Base-by-base conservation (phyloP, 306 rosid species). In the Delonix regia region DNA sequence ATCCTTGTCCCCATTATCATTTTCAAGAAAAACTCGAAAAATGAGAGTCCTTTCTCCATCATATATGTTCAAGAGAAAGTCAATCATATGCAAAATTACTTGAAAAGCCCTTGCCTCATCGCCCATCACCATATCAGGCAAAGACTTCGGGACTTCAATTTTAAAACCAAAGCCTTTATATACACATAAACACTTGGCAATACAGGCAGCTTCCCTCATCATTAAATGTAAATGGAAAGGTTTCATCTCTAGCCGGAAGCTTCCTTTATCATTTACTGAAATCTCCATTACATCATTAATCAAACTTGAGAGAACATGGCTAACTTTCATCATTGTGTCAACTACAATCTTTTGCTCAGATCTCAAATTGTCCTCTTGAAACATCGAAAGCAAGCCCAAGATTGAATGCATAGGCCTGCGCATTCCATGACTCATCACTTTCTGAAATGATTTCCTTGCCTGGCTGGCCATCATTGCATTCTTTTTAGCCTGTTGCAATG, bases 391-490 rank as follows among this genome's bases (percentile, higher is more conserved):
- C 77, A 92, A 75, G 52, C 97, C 97, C 62, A 88, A 49, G 64
- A 86, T 78, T 0, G 96, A 86, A 83, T 92, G 97, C 93, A 90
- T 81, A 7, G 97, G 97, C 77, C 90, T 86, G 83, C 97, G 78
- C 92, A 92, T 85, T 27, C 93, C 97, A 77, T 87, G 87, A 69
- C 93, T 85, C 97, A 92, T 90, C 73, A 86, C 97, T 80, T 88
- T 89, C 81, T 92, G 90, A 80, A 90, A 90, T 22, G 91, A 84
- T 74, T 83, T 82, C 84, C 97, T 87, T 12, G 97, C 97, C 75
- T 90, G 88, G 77, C 92, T 90, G 18, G 97, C 96, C 96, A 90
- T 90, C 90, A 90, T 75, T 10, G 97, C 97, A 53, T 89, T 79
- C 84, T 80, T 67, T 85, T 72, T 82, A 48, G 97, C 94, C 81